Evolutionary conservation across 2,329 filamentous ascomycete species (phyloP).

Genomic region (Xylariaceae sp.): DNA sequence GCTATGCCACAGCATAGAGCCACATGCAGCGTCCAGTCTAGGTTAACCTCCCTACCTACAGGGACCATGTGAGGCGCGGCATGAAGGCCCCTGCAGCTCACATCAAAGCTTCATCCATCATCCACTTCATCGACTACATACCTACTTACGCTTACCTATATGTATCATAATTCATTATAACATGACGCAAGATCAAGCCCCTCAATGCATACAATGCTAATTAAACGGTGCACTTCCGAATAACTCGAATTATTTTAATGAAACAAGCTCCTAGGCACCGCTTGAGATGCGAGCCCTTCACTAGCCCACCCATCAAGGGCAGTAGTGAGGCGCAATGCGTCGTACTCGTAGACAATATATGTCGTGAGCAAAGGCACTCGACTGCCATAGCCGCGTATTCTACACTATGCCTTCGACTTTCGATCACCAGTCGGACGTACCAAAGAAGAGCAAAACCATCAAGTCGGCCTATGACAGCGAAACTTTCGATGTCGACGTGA

Average conservation of each 20-base stretch:
- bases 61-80: neutral
- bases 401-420: conserved; percentile 55
- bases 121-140: no score
- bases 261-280: conserved; percentile 4
- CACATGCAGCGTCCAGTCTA: no score
- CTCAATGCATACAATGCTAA: no score
- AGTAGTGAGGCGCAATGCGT: conserved; percentile 23
- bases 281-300: neutral
- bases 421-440: conserved; percentile 51
- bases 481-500: conserved; percentile 84
- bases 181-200: no score
- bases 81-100: conserved; percentile 6
- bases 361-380: conserved; percentile 12
- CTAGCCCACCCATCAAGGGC: conserved; percentile 9
- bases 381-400: neutral
- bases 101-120: conserved; percentile 19
- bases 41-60: no score
- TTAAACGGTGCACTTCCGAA: no score
- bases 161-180: no score
- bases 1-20: no score
- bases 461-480: conserved; percentile 81
- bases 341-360: conserved; percentile 12
- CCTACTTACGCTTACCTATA: no score
- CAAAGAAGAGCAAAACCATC: conserved; percentile 64
- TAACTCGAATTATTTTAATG: no score